Evolutionary conservation across 106 monocot species (phyloP), one percentile per base, ranked within the genome.

Genomic region (Acorus calamus): DNA sequence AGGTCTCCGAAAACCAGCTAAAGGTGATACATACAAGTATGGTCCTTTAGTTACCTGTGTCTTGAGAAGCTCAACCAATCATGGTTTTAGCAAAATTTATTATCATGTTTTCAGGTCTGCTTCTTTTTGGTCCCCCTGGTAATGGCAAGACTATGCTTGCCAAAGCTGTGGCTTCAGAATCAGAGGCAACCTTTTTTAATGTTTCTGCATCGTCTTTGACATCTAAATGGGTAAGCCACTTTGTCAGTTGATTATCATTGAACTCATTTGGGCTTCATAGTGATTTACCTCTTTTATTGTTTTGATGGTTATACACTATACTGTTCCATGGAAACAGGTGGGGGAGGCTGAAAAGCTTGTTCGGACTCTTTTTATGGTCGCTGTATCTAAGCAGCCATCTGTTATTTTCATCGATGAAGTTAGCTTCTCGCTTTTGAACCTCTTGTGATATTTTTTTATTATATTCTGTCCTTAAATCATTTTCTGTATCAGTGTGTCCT

Each of bases 131-230:
- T 10, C 98, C 98, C 46, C 98, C 98, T 69, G 98, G 98, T 50
- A 98, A 88, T 81, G 98, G 98, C 47, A 98, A 98, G 69, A 98
- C 98, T 62, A 98, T 98, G 98, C 92, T 98, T 14, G 98, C 98
- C 14, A 98, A 98, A 85, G 98, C 92, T 71, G 88, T 98, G 65
- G 98, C 98, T 45, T 98, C 98, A 67, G 98, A 98, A 76, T 98
- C 98, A 57, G 85, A 88, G 52, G 92, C 98, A 47, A 98, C 98
- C 57, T 98, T 98, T 74, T 98, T 98, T 59, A 98, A 86, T 83
- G 76, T 98, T 79, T 98, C 98, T 52, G 83, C 98, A 8, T 88
- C 98, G 63, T 92, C 98, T 57, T 69, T 98, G 57, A 91, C 91
- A 55, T 98, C 98, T 76, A 98, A 98, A 92, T 98, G 98, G 98